Conservation (phyloP, 2,329 filamentous ascomycete species). For the Phoma sp. region DNA sequence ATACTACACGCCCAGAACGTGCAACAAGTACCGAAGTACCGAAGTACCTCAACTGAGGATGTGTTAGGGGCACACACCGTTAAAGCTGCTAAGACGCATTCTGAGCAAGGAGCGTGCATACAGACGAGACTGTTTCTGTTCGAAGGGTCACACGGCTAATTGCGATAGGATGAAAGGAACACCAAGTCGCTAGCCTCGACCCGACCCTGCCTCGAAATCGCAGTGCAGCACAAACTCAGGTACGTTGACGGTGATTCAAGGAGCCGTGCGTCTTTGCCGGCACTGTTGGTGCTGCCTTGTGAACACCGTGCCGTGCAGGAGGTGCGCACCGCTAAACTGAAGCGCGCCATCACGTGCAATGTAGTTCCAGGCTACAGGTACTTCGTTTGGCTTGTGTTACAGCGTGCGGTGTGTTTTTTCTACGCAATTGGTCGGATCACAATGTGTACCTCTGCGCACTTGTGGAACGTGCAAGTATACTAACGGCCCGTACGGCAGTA, state of each 20-base stretch:
- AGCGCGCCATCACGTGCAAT: not conserved
- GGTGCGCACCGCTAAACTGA: not conserved
- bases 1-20: not conserved
- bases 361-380: not conserved
- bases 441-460: slow-evolving; percentile 3
- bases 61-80: not conserved
- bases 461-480: slow-evolving; percentile 11
- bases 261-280: not conserved
- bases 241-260: not conserved
- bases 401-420: not conserved
- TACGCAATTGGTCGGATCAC: slow-evolving; percentile 13
- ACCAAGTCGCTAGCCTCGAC: slow-evolving; percentile 1
- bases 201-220: not conserved
- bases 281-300: not conserved
- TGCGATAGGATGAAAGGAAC: slow-evolving; percentile 12
- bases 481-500: slow-evolving; percentile 16
- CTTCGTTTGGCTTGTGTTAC: slow-evolving; percentile 4
- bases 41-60: not conserved
- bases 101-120: slow-evolving; percentile 11
- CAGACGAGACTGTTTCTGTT: slow-evolving; percentile 6
- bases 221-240: not conserved
- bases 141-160: slow-evolving; percentile 1
- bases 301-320: not conserved
- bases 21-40: not conserved
- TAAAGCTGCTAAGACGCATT: not conserved